Base-by-base conservation (phyloP, 495 filamentous ascomycete species). In the Aspergillus homomorphus region DNA sequence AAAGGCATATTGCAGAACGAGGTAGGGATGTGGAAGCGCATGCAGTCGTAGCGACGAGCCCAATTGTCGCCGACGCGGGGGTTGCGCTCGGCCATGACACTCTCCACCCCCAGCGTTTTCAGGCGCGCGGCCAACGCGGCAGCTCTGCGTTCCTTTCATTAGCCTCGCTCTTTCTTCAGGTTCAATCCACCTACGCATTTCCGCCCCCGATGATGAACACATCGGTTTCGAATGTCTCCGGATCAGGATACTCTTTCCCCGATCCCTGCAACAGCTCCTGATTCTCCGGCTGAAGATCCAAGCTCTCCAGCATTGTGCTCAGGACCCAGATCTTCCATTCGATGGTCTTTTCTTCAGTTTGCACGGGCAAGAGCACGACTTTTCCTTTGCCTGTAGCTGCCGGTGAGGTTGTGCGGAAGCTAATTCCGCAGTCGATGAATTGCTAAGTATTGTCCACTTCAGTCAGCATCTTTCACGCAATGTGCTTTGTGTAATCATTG, bases 41-140 rank as follows among this genome's bases (percentile, higher is more conserved):
- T 61, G 42, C 66, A 73, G 26, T 71, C 66, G 45, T 75, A 77
- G 14, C 74, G 67, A 12, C 61, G 57, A 22, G 57, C 66, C 74
- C 74, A 77, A 48, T 72, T 71, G 55, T 74, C 67, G 16, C 74
- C 74, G 3, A 70, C 55, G 5, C 52, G 42, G n/a, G 57, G 14
- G 43, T 72, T 66, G 12, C 66, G 66, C 20, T 77, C 74, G 14
- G 70, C 57, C 48, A 76, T 58, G 15, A 76, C 54, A 46, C 66
- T 70, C 0, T 62, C 59, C 0, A 76, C 58, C 4, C 66, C 69
- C 1, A 77, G 48, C 0, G 73, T 68, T 53, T 75, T 70, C 6
- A 74, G 53, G 6, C 74, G 63, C 14, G 70, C 74, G n/a, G 70
- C 67, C 0, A 69, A 62, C n/a, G 63, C 57, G 23, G 72, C 38